A percentile compares a stretch with the other conserved stretches of the same genome.
These are phyloP conservation scores for Arachis stenosperma DNA, from an alignment of 306 rosid species.

Conservation along the genomic window DNA sequence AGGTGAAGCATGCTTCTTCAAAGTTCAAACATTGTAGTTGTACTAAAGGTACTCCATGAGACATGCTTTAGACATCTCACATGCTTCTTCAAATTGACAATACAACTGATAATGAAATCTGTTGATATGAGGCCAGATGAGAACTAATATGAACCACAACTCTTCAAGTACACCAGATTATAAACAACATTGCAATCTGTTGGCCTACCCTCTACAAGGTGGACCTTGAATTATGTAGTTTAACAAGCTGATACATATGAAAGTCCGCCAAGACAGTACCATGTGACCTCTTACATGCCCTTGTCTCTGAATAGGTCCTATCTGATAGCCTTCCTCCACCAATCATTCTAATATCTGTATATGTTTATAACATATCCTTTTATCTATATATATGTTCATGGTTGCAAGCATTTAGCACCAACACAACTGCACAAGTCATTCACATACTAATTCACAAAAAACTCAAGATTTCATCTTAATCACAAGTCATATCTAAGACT, in stretches of 20 bases:
- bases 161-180: background rate
- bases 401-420: background rate
- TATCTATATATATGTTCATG: background rate
- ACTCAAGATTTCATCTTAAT: background rate
- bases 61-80: constrained; percentile 14
- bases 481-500: background rate
- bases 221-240: background rate
- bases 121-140: no score
- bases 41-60: background rate
- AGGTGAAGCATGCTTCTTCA: background rate
- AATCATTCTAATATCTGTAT: background rate
- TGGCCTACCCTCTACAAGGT: constrained; percentile 2
- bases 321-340: background rate
- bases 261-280: constrained; percentile 32
- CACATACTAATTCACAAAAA: constrained; percentile 11
- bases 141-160: no score
- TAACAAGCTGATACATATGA: background rate
- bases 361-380: background rate
- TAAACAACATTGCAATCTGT: constrained; percentile 2
- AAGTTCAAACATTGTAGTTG: background rate
- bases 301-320: background rate
- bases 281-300: constrained; percentile 17
- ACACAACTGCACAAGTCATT: background rate
- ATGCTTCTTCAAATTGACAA: background rate
- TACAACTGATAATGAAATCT: background rate